phyloP scores from a whole-genome alignment of 306 rosid genomes.

The Abrus pulchellus region DNA sequence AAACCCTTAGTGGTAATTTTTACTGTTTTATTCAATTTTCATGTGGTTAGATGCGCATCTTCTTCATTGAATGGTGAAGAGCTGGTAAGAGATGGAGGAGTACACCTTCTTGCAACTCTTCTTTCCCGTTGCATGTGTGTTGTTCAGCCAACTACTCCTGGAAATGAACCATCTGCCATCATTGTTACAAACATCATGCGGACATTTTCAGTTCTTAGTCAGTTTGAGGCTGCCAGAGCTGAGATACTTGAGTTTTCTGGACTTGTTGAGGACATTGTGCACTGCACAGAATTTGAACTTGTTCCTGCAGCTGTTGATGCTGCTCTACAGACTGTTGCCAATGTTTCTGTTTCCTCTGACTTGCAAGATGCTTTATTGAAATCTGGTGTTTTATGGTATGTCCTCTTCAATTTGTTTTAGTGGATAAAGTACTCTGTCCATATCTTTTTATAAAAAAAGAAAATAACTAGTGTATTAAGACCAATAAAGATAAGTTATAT shows the following conservation, averaged over 20 bases:
- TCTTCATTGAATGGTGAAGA: conserved; percentile 97
- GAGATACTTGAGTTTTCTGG: conserved; percentile 93
- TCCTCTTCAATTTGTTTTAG: conserved; percentile 36
- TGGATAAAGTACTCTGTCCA: not conserved
- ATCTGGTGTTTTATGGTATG: conserved; percentile 95
- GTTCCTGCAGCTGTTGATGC: conserved; percentile 89
- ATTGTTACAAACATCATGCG: conserved; percentile 92
- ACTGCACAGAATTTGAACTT: conserved; percentile 96
- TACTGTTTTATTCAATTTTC: conserved; percentile 44
- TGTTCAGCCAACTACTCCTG: conserved; percentile 92
- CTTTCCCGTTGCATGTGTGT: conserved; percentile 98
- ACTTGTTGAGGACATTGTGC: conserved; percentile 89
- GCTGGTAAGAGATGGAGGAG: conserved; percentile 97
- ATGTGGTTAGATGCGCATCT: conserved; percentile 78
- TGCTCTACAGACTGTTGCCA: conserved; percentile 89
- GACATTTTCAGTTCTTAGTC: conserved; percentile 90
- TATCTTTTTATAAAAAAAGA: too few species aligned
- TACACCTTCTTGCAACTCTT: conserved; percentile 93
- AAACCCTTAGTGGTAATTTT: conserved; percentile 27
- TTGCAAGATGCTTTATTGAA: conserved; percentile 87
- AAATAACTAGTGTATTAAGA: too few species aligned
- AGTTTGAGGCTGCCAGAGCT: conserved; percentile 85
- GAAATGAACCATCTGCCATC: conserved; percentile 90
- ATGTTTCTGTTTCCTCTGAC: conserved; percentile 87
- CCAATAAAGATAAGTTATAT: too few species aligned